Conservation (phyloP, 371 early-diverging fungal genomes). For the Rhizopus microsporus region DNA sequence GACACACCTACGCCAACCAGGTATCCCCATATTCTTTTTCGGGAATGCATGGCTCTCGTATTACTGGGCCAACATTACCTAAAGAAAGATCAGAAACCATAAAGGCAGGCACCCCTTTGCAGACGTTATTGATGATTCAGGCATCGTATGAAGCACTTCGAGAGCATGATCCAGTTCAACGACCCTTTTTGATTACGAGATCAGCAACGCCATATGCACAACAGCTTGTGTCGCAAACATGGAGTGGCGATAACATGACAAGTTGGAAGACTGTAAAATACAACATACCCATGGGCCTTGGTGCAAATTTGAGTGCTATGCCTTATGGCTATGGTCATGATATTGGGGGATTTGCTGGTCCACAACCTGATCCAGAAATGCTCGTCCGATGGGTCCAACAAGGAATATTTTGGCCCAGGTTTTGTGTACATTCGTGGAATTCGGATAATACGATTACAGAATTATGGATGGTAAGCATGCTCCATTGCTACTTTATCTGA, state of each 20-base stretch:
- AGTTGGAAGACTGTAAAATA: conserved; percentile 64
- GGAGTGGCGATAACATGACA: conserved; percentile 66
- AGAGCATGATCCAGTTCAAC: conserved; percentile 33
- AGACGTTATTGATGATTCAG: conserved; percentile 60
- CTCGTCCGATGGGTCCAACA: conserved; percentile 69
- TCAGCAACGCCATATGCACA: conserved; percentile 55
- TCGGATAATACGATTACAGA: conserved; percentile 56
- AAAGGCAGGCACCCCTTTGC: conserved; percentile 46
- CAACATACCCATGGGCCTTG: conserved; percentile 63
- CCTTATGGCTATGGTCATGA: conserved; percentile 64
- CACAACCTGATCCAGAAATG: conserved; percentile 55
- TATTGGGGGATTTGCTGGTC: conserved; percentile 66
- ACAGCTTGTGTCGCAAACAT: conserved; percentile 51
- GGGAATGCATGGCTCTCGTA: background rate
- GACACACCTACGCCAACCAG: conserved; percentile 30
- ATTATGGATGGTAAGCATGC: conserved; percentile 57
- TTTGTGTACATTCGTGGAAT: conserved; percentile 68
- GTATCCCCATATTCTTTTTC: conserved; percentile 17
- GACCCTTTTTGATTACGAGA: conserved; percentile 62
- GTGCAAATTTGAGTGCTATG: conserved; percentile 48
- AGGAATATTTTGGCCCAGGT: conserved; percentile 61
- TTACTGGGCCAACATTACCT: conserved; percentile 9
- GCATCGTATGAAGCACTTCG: conserved; percentile 58
- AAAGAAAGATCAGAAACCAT: conserved; percentile 2
- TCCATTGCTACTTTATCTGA: conserved; percentile 14